These are phyloP conservation scores for Hirsutella thompsonii DNA, from an alignment of 2,329 filamentous ascomycete species.

Conservation along the genomic window DNA sequence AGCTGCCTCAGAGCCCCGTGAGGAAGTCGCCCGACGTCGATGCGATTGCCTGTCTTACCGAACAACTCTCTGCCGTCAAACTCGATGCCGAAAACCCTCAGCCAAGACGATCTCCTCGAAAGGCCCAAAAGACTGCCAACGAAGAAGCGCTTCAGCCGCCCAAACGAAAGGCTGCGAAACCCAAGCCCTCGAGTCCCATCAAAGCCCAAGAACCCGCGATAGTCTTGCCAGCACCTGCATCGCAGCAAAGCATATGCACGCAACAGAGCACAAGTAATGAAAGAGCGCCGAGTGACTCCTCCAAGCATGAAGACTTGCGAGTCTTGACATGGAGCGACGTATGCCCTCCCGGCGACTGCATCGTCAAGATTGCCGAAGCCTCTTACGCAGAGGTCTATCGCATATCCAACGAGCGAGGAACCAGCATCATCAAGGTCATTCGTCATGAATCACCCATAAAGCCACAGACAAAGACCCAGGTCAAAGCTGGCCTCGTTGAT, in stretches of 20 bases:
- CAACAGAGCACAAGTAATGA: not conserved
- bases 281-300: conserved; percentile 5
- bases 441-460: conserved; percentile 45
- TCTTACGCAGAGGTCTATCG: conserved; percentile 56
- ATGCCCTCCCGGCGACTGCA: conserved; percentile 36
- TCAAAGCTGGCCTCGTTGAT: conserved; percentile 40
- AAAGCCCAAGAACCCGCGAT: not conserved
- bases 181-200: not conserved
- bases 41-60: conserved; percentile 18
- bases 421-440: conserved; percentile 53
- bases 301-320: conserved; percentile 19
- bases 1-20: conserved; percentile 36
- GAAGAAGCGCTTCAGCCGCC: not conserved
- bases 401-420: conserved; percentile 43
- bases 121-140: not conserved
- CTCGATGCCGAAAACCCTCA: conserved; percentile 10
- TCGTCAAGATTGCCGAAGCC: conserved; percentile 53
- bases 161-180: conserved; percentile 1
- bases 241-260: not conserved
- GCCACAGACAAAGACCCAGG: conserved; percentile 42
- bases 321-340: conserved; percentile 44
- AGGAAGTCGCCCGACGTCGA: conserved; percentile 15
- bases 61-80: conserved; percentile 19
- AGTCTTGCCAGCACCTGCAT: not conserved
- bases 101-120: conserved; percentile 7